Percentiles rank a stretch among this genome's conserved stretches.
Conservation (phyloP, 306 rosid genomes). For the Astragalus glycyphyllos region DNA sequence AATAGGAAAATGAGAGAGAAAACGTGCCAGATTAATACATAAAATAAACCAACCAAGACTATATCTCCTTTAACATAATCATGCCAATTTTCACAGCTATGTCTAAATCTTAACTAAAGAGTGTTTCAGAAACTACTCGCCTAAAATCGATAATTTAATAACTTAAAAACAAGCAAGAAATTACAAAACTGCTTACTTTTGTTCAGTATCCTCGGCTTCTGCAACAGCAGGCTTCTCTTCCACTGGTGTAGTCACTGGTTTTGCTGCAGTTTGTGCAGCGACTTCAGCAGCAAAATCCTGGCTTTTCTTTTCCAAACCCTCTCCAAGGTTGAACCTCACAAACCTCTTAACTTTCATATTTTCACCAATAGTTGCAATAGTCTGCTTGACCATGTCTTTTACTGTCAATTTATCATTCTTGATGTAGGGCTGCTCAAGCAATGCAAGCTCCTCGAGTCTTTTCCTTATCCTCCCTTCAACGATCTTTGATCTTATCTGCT, state of each 20-base stretch:
- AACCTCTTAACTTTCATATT: conserved; percentile 94
- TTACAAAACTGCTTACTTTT: conserved; percentile 62
- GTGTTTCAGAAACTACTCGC: conserved; percentile 5
- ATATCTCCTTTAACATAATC: neutral
- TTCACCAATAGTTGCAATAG: conserved; percentile 93
- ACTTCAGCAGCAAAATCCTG: conserved; percentile 99
- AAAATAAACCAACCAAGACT: conserved; percentile 8
- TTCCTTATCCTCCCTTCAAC: conserved; percentile 94
- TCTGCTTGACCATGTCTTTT: conserved; percentile 93
- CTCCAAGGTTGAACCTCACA: conserved; percentile 93
- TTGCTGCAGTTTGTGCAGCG: conserved; percentile 95
- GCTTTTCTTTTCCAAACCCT: conserved; percentile 96
- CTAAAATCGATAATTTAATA: conserved; percentile 25
- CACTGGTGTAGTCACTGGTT: conserved; percentile 51
- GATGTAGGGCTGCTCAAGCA: conserved; percentile 96
- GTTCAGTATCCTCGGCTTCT: conserved; percentile 66
- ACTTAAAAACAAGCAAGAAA: conserved; percentile 19
- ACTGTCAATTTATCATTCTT: conserved; percentile 86
- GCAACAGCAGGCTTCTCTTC: conserved; percentile 61
- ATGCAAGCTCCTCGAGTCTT: conserved; percentile 89
- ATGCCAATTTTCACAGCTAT: conserved; percentile 3
- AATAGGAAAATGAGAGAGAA: neutral
- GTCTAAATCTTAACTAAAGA: conserved; percentile 27
- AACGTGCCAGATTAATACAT: neutral
- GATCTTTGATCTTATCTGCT: conserved; percentile 88